Base-by-base conservation (phyloP, 176 grass and related monocot species). In the Eleusine coracana region DNA sequence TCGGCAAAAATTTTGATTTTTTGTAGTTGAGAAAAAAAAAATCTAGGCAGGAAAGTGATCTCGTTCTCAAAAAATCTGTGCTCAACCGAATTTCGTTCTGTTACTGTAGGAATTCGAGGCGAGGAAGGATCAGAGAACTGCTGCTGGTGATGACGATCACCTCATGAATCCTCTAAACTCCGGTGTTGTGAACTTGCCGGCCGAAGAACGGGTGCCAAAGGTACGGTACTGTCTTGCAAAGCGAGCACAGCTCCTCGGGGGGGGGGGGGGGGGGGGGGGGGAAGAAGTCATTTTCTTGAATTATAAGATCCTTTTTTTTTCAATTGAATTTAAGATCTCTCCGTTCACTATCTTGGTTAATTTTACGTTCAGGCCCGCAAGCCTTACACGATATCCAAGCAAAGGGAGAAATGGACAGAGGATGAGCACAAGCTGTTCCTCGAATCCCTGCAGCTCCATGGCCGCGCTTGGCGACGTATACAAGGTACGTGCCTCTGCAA, bases 311-410 rank as follows among this genome's bases (percentile, higher is more conserved):
- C 7, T 1, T 59, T 27, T 61, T 27, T 61, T 11, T 7, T 10
- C 0, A 9, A 27, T 46, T 74, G 37, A 21, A 46, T 23, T 72
- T 66, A 27, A 55, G 70, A 75, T 41, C 51, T 63, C 38, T 73
- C 62, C 37, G 68, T 73, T 71, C 48, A 39, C 48, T n/a, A 11
- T 44, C 15, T 77, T 68, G 38, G 41, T 51, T 86, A 58, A 46
- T 80, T 20, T 80, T 20, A 59, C 28, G 63, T 70, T 71, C 73
- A 96, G 93, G 87, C 85, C 60, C 89, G 95, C 23, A 98, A 98
- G 86, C 86, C 95, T 18, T 98, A 98, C 86, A 98, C 91, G 21
- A 93, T 98, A 80, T 91, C 92, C 8, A 98, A 98, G 79, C 95
- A 98, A 52, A 81, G 95, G 37, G 92, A 98, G 86, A 98, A 89